Evolutionary conservation across 257 asterid genomes (phyloP), one percentile per base, ranked within the genome.

Genomic region (Solanum etuberosum): DNA sequence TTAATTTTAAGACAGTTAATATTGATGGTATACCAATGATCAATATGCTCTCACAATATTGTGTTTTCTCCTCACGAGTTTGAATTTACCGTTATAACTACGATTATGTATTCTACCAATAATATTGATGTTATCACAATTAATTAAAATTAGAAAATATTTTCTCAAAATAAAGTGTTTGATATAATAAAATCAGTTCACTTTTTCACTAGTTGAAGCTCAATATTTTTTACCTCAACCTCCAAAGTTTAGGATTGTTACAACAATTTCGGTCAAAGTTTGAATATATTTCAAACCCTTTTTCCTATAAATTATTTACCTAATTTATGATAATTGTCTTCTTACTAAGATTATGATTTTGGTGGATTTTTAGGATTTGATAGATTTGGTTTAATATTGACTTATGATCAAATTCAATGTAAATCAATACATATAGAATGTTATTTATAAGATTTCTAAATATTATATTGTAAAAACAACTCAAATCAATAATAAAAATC

Each of bases 191-290:
- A 51, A 51, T 51, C 23, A 51, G 6, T 51, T 51, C 61, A 16
- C 61, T 51, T 51, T 51, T 51, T 51, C 61, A 6, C n/a, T 51
- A 51, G 9, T 51, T 51, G 23, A 16, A 51, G 4, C n/a, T 51
- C 4, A 16, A 16, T 51, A 51, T 6, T 51, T 5, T 42, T 51
- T 51, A 51, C n/a, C 16, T 51, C 61, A 51, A 51, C 61, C 61
- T 51, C n/a, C 1, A 51, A 16, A 51, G 10, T 51, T 51, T 51
- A 8, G 9, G 0, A 51, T 51, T 51, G 9, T 51, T 51, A 51
- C 0, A 1, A 0, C 7, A 51, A 16, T 5, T 51, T 0, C 21
- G 4, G 23, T 51, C 9, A 16, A 16, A 18, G 59, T 51, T 51
- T 51, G 23, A 51, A 5, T 51, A 16, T 51, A 51, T 51, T 48